phyloP scores from a whole-genome alignment of 176 grass and related monocot genomes.

The Bonia amplexicaulis region DNA sequence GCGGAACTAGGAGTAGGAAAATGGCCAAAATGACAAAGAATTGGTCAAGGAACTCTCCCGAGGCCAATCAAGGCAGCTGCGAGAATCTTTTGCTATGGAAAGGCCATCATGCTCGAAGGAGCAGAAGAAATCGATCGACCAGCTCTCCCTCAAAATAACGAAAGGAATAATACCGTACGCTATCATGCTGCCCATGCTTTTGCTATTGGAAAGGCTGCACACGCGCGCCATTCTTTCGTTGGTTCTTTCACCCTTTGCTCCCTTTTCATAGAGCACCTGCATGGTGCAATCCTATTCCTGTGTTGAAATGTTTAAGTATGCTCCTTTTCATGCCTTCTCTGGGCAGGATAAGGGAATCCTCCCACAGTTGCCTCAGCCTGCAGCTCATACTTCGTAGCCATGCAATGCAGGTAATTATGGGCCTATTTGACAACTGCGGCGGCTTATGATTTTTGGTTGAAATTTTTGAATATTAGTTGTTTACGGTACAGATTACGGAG shows the following conservation, averaged over 20 bases:
- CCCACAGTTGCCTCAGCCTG: neutral
- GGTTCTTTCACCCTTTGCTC: neutral
- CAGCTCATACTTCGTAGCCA: neutral
- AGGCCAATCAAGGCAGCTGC: neutral
- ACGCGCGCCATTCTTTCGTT: constrained; percentile 8
- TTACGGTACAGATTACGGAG: too few species aligned
- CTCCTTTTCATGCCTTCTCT: constrained; percentile 17
- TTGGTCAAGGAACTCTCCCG: neutral
- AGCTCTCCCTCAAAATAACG: constrained; percentile 25
- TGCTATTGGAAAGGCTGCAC: constrained; percentile 19
- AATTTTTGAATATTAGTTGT: too few species aligned
- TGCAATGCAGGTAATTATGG: neutral
- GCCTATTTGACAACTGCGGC: too few species aligned
- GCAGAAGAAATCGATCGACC: neutral
- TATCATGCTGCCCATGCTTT: constrained; percentile 32
- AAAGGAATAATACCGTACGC: neutral
- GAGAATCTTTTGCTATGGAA: neutral
- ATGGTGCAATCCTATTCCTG: neutral
- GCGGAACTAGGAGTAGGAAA: neutral
- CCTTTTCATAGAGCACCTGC: constrained; percentile 3
- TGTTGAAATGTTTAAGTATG: neutral
- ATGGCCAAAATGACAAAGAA: neutral
- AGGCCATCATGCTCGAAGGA: neutral
- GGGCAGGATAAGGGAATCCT: neutral
- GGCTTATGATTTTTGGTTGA: too few species aligned